These are phyloP conservation scores for Craspedostauros australis DNA, from an alignment of 108 stramenopile genomes.

Conservation along the genomic window DNA sequence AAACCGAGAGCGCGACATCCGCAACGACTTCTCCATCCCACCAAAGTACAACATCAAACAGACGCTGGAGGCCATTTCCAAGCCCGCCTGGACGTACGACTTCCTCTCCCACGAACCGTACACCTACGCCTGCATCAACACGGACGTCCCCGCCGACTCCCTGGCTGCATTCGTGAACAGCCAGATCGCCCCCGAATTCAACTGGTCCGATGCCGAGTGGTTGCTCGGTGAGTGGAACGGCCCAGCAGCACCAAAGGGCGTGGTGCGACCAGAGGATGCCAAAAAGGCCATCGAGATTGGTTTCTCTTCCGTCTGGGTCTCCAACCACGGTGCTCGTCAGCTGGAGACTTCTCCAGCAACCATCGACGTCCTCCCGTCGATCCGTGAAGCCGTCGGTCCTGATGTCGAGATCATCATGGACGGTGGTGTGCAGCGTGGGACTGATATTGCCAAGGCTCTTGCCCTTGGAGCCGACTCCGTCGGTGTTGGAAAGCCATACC, in stretches of 20 bases:
- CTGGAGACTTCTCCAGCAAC: slow-evolving; percentile 93
- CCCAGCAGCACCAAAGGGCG: slow-evolving; percentile 94
- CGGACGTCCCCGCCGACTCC: slow-evolving; percentile 85
- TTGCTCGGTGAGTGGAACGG: slow-evolving; percentile 87
- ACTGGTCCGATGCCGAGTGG: slow-evolving; percentile 97
- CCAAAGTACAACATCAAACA: slow-evolving; percentile 80
- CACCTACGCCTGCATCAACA: slow-evolving; percentile 87
- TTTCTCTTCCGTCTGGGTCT: slow-evolving; percentile 96
- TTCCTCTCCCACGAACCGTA: slow-evolving; percentile 84
- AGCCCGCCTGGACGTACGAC: slow-evolving; percentile 90
- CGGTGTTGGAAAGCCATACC: slow-evolving; percentile 93
- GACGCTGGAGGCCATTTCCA: slow-evolving; percentile 76
- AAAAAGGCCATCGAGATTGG: slow-evolving; percentile 81
- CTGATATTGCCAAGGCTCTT: slow-evolving; percentile 94
- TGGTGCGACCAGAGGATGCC: slow-evolving; percentile 94
- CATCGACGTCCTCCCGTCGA: slow-evolving; percentile 92
- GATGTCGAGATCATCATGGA: slow-evolving; percentile 95
- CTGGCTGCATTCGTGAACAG: slow-evolving; percentile 94
- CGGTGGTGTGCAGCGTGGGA: slow-evolving; percentile 96
- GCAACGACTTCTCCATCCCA: slow-evolving; percentile 95
- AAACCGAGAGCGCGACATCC: slow-evolving; percentile 93
- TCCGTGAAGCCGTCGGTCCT: slow-evolving; percentile 88
- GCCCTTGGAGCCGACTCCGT: slow-evolving; percentile 94
- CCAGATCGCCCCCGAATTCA: slow-evolving; percentile 89
- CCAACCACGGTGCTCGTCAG: slow-evolving; percentile 97